phyloP scores from a whole-genome alignment of 257 asterid species.

The Catharanthus roseus region DNA sequence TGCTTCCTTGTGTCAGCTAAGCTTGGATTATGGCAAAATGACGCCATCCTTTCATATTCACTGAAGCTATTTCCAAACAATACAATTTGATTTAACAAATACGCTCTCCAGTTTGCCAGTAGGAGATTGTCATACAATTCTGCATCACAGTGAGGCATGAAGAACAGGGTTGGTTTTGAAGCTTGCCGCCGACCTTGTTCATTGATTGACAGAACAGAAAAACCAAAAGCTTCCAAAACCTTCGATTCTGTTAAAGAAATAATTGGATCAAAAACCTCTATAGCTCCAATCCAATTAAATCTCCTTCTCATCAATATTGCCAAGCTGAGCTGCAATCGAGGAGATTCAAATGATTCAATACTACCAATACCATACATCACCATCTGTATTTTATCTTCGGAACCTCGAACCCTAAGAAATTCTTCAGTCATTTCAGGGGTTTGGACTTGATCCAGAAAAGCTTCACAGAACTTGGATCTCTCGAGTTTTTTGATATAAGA shows the following conservation, averaged over 20 bases:
- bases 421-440: conserved; percentile 33
- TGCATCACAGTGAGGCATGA: conserved; percentile 93
- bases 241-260: conserved; percentile 60
- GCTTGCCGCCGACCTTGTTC: conserved; percentile 70
- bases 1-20: conserved; percentile 38
- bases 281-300: conserved; percentile 66
- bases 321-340: conserved; percentile 67
- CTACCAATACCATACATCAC: conserved; percentile 95
- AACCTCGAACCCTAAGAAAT: conserved; percentile 41
- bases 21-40: conserved; percentile 25
- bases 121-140: conserved; percentile 67
- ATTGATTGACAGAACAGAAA: conserved; percentile 62
- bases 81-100: conserved; percentile 30
- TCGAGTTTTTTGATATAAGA: conserved; percentile 40
- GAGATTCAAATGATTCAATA: conserved; percentile 64
- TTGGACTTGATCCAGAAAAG: conserved; percentile 43
- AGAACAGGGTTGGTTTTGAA: conserved; percentile 58
- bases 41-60: conserved; percentile 42
- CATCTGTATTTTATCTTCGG: conserved; percentile 57
- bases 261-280: conserved; percentile 80
- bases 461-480: conserved; percentile 38
- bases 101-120: conserved; percentile 57
- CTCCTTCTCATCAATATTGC: conserved; percentile 70
- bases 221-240: conserved; percentile 66
- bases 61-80: conserved; percentile 73